phyloP scores from a whole-genome alignment of 2,329 filamentous ascomycete species.

The Penicillium decumbens region DNA sequence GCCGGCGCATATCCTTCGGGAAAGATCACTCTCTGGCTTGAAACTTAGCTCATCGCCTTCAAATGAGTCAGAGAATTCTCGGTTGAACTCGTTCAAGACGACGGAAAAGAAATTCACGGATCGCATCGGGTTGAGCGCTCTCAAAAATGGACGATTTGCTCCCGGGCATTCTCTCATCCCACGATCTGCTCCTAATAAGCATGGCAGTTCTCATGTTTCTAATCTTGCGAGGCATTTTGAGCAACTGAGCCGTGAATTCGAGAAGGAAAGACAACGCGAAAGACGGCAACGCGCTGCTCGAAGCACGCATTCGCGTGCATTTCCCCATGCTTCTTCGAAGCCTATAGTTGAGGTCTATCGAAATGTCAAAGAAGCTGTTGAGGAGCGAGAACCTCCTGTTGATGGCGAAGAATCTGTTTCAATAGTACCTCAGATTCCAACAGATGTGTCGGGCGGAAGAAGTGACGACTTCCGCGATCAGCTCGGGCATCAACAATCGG shows the following conservation, averaged over 20 bases:
- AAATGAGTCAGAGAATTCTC: constrained; percentile 19
- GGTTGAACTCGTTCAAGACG: constrained; percentile 31
- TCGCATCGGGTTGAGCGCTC: constrained; percentile 60
- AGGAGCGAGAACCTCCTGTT: constrained; percentile 65
- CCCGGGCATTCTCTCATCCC: constrained; percentile 71
- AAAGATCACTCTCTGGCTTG: constrained; percentile 21
- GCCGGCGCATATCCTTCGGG: constrained; percentile 39
- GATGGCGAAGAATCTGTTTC: constrained; percentile 51
- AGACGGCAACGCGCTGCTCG: constrained; percentile 73
- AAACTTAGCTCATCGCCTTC: constrained; percentile 23
- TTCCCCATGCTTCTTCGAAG: constrained; percentile 86
- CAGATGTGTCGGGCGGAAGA: constrained; percentile 32
- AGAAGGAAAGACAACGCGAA: constrained; percentile 86
- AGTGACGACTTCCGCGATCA: constrained; percentile 27
- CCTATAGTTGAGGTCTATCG: constrained; percentile 95
- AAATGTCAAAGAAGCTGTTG: constrained; percentile 87
- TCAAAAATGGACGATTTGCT: constrained; percentile 55
- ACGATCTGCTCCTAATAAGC: constrained; percentile 65
- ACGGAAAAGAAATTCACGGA: constrained; percentile 74
- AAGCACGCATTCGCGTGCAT: constrained; percentile 70
- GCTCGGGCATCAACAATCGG: constrained; percentile 23
- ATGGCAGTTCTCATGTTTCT: constrained; percentile 73
- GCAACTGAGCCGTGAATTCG: constrained; percentile 91
- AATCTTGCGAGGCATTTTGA: constrained; percentile 95
- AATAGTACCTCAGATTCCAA: constrained; percentile 22